A percentile compares a stretch with the other conserved stretches of the same genome.
These are phyloP conservation scores for Mallotus repandus DNA, from an alignment of 441 rosid genomes.

Conservation along the genomic window DNA sequence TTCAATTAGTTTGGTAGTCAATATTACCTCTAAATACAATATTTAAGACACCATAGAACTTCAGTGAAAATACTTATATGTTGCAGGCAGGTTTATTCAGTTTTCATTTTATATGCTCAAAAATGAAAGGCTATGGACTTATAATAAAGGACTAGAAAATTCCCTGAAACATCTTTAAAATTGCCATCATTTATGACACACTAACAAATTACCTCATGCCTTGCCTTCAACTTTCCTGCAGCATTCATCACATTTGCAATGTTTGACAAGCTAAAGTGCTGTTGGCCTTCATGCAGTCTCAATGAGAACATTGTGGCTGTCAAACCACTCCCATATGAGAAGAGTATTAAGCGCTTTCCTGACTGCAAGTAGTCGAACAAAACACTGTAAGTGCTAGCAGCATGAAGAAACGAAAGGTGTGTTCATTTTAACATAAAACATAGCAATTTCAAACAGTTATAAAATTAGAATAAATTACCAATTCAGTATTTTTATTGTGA, in stretches of 20 bases:
- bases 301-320: constrained; percentile 89
- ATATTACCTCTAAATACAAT: background rate
- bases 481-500: constrained; percentile 62
- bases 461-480: constrained; percentile 49
- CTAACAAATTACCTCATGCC: constrained; percentile 71
- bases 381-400: constrained; percentile 13
- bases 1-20: no score
- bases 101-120: background rate
- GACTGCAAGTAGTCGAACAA: constrained; percentile 39
- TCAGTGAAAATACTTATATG: background rate
- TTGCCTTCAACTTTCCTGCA: constrained; percentile 67
- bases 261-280: constrained; percentile 78
- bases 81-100: background rate
- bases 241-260: constrained; percentile 74
- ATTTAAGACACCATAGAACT: background rate
- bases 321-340: constrained; percentile 95
- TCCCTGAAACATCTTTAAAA: background rate
- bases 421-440: no score
- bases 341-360: constrained; percentile 78
- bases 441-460: no score
- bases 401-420: background rate
- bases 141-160: background rate
- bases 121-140: background rate
- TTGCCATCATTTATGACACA: background rate
- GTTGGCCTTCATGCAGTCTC: constrained; percentile 53